Evolutionary conservation across 306 rosid species (phyloP).

Genomic region (Fagus sylvatica): DNA sequence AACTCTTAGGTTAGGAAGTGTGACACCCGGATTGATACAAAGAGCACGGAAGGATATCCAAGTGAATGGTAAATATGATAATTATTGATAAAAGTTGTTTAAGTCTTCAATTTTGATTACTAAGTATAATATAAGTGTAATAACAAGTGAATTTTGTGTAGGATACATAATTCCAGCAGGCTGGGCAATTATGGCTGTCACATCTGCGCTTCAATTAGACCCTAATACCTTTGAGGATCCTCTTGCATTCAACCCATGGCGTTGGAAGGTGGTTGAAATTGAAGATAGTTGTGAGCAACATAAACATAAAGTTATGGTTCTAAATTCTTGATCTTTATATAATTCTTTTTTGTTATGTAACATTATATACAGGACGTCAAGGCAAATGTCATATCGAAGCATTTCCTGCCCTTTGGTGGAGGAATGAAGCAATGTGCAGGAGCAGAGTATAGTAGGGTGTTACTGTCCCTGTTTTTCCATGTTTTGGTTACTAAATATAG

Average conservation of each 20-base stretch:
- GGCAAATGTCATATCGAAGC: slow-evolving; percentile 11
- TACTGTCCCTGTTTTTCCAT: slow-evolving; percentile 31
- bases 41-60: slow-evolving; percentile 22
- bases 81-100: too few relatives aligned
- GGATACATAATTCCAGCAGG: slow-evolving; percentile 30
- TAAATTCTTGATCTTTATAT: too few relatives aligned
- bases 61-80: slow-evolving; percentile 17
- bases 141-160: background rate
- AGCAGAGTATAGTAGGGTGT: slow-evolving; percentile 24
- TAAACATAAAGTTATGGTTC: background rate
- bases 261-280: slow-evolving; percentile 27
- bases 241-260: slow-evolving; percentile 32
- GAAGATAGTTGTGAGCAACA: too few relatives aligned
- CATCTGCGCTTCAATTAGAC: slow-evolving; percentile 20
- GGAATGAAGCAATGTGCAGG: slow-evolving; percentile 38
- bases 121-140: too few relatives aligned
- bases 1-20: slow-evolving; percentile 28
- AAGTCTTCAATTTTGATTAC: too few relatives aligned
- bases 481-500: slow-evolving; percentile 36
- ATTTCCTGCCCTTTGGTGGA: slow-evolving; percentile 38
- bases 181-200: slow-evolving; percentile 22
- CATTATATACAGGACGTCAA: slow-evolving; percentile 3
- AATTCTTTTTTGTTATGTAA: too few relatives aligned
- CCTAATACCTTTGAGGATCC: slow-evolving; percentile 25
- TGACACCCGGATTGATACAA: slow-evolving; percentile 24